Conservation (phyloP, 192 early-diverging fungal genomes). For the Entophlyctis luteolus region DNA sequence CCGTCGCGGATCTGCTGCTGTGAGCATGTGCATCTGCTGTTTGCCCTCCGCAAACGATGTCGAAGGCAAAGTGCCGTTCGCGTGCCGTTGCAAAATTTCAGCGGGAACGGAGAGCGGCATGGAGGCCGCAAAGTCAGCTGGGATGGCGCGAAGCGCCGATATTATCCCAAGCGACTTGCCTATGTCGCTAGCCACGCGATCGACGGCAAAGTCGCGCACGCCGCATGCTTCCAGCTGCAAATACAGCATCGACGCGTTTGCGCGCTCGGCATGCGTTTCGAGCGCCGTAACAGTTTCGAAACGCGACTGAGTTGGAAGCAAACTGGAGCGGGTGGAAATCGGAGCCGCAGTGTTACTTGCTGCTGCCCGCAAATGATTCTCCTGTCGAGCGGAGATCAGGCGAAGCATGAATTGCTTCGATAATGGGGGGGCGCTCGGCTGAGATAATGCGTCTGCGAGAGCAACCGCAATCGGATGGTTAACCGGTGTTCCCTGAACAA, state of each 20-base stretch:
- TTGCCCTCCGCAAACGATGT: too few species aligned
- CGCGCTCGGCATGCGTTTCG: constrained; percentile 86
- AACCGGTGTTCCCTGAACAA: background rate
- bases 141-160: constrained; percentile 68
- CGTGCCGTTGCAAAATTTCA: too few species aligned
- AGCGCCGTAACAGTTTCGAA: constrained; percentile 70
- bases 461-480: constrained; percentile 70
- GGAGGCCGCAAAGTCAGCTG: constrained; percentile 66
- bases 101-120: too few species aligned
- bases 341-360: constrained; percentile 69
- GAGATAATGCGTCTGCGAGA: constrained; percentile 59
- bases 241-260: constrained; percentile 81
- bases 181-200: constrained; percentile 86
- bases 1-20: too few species aligned
- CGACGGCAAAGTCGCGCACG: constrained; percentile 72
- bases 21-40: too few species aligned
- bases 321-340: constrained; percentile 1
- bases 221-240: constrained; percentile 84
- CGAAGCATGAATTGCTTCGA: constrained; percentile 45
- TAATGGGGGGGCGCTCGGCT: constrained; percentile 58
- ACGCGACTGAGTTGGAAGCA: background rate
- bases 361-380: too few species aligned
- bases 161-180: constrained; percentile 85
- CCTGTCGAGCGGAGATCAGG: constrained; percentile 3
- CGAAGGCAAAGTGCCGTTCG: too few species aligned